phyloP scores from a whole-genome alignment of 306 rosid species.

The Begonia loranthoides region DNA sequence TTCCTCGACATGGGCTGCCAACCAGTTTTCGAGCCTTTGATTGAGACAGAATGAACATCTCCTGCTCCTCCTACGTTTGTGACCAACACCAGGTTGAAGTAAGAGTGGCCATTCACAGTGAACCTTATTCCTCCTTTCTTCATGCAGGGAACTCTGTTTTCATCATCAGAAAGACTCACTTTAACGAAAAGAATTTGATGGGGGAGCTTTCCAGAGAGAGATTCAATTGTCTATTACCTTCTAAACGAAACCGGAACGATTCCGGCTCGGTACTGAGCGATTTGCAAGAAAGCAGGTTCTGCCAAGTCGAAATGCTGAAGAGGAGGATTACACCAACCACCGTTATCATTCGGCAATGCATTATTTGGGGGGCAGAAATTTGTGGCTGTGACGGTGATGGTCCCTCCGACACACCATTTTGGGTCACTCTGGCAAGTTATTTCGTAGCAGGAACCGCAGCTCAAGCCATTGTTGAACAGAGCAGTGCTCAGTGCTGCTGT shows the following conservation, averaged over 20 bases:
- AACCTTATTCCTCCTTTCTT: constrained; percentile 91
- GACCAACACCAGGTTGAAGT: constrained; percentile 81
- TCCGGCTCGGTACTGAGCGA: constrained; percentile 86
- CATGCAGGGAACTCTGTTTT: constrained; percentile 64
- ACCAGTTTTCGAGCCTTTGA: constrained; percentile 66
- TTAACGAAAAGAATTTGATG: too few species aligned
- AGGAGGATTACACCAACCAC: constrained; percentile 99
- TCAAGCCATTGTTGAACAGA: constrained; percentile 77
- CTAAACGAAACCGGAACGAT: constrained; percentile 85
- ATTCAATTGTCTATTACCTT: constrained; percentile 26
- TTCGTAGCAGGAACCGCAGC: constrained; percentile 93
- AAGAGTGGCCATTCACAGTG: constrained; percentile 87
- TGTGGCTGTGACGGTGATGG: constrained; percentile 74
- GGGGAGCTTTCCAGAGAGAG: too few species aligned
- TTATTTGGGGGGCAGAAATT: constrained; percentile 91
- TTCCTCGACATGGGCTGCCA: constrained; percentile 95
- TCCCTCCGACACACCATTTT: constrained; percentile 80
- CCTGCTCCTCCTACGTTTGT: constrained; percentile 93
- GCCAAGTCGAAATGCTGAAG: constrained; percentile 94
- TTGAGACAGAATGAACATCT: constrained; percentile 75
- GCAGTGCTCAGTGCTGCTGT: constrained; percentile 99
- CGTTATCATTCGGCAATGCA: constrained; percentile 65
- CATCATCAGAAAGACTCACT: too few species aligned
- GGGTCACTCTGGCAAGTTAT: constrained; percentile 66
- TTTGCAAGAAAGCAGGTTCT: constrained; percentile 90